A percentile compares a stretch with the other conserved stretches of the same genome.
These are phyloP conservation scores for Mycena rebaudengoi DNA, from an alignment of 768 basidiomycete genomes.

Conservation along the genomic window DNA sequence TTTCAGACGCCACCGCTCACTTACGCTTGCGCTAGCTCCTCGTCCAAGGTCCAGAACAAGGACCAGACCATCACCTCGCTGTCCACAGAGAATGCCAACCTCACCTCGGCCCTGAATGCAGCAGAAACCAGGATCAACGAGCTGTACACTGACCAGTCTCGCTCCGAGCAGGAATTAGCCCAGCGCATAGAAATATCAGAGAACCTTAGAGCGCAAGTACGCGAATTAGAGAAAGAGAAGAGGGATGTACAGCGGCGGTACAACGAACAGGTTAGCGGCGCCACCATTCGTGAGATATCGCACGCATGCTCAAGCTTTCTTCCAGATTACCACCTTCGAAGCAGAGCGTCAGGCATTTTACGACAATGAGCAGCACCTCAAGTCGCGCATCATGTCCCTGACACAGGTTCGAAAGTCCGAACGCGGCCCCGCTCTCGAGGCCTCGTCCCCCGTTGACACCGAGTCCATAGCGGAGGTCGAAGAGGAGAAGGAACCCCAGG, in stretches of 20 bases:
- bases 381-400: slow-evolving; percentile 87
- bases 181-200: slow-evolving; percentile 85
- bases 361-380: slow-evolving; percentile 93
- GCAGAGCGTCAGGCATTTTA: slow-evolving; percentile 93
- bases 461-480: slow-evolving; percentile 54
- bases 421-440: slow-evolving; percentile 19
- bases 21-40: slow-evolving; percentile 61
- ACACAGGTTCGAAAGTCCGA: slow-evolving; percentile 68
- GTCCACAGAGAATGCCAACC: slow-evolving; percentile 67
- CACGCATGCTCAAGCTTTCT: slow-evolving; percentile 25
- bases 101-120: slow-evolving; percentile 69
- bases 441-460: slow-evolving; percentile 42
- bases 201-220: slow-evolving; percentile 81
- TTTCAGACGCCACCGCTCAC: slow-evolving; percentile 6
- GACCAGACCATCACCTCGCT: slow-evolving; percentile 72
- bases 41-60: slow-evolving; percentile 79
- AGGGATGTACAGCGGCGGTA: slow-evolving; percentile 83
- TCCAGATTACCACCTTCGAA: slow-evolving; percentile 86
- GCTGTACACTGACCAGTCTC: slow-evolving; percentile 81
- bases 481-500: slow-evolving; percentile 41
- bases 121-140: slow-evolving; percentile 82
- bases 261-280: slow-evolving; percentile 78
- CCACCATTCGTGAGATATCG: slow-evolving; percentile 5
- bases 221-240: slow-evolving; percentile 90
- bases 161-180: slow-evolving; percentile 83